Evolutionary conservation across 2,329 filamentous ascomycete genomes (phyloP), one percentile per base, ranked within the genome.

Genomic region (Neocatenulostroma microsporum): DNA sequence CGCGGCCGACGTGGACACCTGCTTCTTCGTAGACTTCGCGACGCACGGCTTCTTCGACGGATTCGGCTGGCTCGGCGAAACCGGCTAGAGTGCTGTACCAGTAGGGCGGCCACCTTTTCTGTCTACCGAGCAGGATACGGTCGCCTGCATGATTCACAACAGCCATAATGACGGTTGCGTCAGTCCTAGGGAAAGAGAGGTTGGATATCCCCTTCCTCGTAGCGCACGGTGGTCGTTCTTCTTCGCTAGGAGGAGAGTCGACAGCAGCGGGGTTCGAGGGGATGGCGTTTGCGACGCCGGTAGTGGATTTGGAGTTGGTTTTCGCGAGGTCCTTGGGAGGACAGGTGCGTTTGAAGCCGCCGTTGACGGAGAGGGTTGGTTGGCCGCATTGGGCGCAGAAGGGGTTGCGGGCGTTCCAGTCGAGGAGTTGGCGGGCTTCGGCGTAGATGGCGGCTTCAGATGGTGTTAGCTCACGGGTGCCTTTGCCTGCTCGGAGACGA

Each of bases 161-260:
- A 1, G 88, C 89, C 65, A 93, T 88, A 63, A 98, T 98, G 59
- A 96, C 87, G 19, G 86, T 94, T 1, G 88, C 87, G 53, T 95
- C 88, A 2, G 89, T 95, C 34, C 88, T 78, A 3, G 89, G 89
- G 69, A 95, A 96, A 55, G 74, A 82, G 36, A 95, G 72, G 63
- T 98, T 98, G 21, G 87, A 94, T 29, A 98, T 67, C 18, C 85
- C 87, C 25, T 78, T 82, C 36, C 91, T 77, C 1, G 88, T 93
- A 6, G 76, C 79, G 62, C 91, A 98, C n/a, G 81, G 73, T 1
- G 72, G 72, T 7, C 86, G 78, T 27, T 74, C 66, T 18, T 61
- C 60, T 7, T 72, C 62, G 26, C 45, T 24, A n/a, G 23, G 23
- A 9, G 8, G 31, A 13, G 7, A 10, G 13, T 6, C 12, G 8